Conservation (phyloP, 345 rosid species). For the Rhizophora mangle region DNA sequence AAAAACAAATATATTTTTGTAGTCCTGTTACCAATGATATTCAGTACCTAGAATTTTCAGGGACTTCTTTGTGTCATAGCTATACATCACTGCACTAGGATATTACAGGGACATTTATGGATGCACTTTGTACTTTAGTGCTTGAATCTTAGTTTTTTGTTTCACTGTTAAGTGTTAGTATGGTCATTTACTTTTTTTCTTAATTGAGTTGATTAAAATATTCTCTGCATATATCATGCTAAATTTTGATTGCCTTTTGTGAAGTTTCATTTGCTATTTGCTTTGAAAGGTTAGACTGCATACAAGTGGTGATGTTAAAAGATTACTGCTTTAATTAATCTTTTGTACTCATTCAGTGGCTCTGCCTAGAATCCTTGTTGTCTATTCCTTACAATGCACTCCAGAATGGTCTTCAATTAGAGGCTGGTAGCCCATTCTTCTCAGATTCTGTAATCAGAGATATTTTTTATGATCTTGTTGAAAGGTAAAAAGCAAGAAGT, state of each 20-base stretch:
- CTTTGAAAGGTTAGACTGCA: no score
- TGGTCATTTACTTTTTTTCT: not conserved
- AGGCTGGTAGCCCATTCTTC: conserved; percentile 43
- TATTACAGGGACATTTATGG: not conserved
- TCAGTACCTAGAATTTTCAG: not conserved
- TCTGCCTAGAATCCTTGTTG: conserved; percentile 69
- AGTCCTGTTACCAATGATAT: not conserved
- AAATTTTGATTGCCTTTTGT: not conserved
- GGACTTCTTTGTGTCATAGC: not conserved
- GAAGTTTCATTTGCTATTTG: not conserved
- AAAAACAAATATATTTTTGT: not conserved
- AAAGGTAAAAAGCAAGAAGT: conserved; percentile 50
- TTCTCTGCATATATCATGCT: not conserved
- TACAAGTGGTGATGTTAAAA: no score
- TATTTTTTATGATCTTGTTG: conserved; percentile 64
- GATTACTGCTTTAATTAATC: not conserved
- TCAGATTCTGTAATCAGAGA: conserved; percentile 58
- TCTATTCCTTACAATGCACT: conserved; percentile 49
- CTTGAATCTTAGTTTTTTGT: not conserved
- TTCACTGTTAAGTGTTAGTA: not conserved
- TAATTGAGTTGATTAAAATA: not conserved
- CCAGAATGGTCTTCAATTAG: conserved; percentile 45
- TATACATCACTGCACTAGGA: not conserved
- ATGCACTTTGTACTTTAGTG: not conserved
- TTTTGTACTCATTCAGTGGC: conserved; percentile 55